Conservation (phyloP, 2,329 filamentous ascomycete genomes). For the Pseudogymnoascus sp. region DNA sequence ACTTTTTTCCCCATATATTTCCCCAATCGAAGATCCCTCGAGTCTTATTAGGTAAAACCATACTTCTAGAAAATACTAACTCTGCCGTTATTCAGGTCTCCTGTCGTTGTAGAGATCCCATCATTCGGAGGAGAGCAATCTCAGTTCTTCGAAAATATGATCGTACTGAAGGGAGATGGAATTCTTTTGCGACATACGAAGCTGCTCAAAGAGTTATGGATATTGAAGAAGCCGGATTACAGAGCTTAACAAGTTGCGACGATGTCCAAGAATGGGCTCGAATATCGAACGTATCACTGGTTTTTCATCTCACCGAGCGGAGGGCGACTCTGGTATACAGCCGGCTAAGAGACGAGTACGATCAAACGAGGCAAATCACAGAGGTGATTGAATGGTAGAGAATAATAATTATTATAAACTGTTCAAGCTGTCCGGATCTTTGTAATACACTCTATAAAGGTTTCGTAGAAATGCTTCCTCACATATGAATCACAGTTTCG, state of each 20-base stretch:
- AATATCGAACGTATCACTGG: background rate
- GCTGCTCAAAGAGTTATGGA: background rate
- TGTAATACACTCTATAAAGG: too few species aligned
- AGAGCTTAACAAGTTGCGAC: slow-evolving; percentile 10
- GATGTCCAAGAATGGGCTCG: slow-evolving; percentile 16
- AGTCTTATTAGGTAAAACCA: background rate
- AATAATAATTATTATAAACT: too few species aligned
- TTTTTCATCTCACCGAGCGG: background rate
- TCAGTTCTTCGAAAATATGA: slow-evolving; percentile 51
- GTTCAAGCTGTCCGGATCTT: too few species aligned
- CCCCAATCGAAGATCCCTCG: background rate
- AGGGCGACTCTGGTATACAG: background rate
- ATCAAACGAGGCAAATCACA: background rate
- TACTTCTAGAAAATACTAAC: slow-evolving; percentile 38
- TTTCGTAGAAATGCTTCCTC: too few species aligned
- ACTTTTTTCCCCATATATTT: background rate
- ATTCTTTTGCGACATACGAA: slow-evolving; percentile 25
- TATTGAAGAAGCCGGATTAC: slow-evolving; percentile 10
- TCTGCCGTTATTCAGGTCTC: slow-evolving; percentile 56
- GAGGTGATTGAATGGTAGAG: background rate
- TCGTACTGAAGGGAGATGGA: slow-evolving; percentile 62
- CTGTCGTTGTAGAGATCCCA: slow-evolving; percentile 52
- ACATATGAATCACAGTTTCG: background rate
- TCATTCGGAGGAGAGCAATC: slow-evolving; percentile 52
- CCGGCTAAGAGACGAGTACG: background rate